Conservation (phyloP, 306 rosid genomes). For the Vigna angularis region DNA sequence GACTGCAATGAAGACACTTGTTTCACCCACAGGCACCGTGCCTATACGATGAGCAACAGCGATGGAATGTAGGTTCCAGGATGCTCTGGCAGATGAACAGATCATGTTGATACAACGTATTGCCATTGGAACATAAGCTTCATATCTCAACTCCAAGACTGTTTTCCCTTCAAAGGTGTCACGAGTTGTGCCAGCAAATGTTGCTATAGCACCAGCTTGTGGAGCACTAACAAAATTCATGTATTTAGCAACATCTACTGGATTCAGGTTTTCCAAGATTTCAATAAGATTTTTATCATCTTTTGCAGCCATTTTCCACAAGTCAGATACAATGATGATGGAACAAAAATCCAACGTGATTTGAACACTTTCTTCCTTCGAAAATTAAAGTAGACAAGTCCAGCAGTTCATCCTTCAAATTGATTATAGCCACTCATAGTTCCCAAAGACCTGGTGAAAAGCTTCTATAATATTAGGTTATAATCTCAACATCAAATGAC, state of each 20-base stretch:
- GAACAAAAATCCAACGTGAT: not conserved
- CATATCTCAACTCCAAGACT: conserved; percentile 82
- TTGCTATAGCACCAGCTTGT: conserved; percentile 88
- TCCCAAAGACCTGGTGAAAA: conserved; percentile 12
- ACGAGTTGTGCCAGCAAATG: conserved; percentile 90
- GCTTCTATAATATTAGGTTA: conserved; percentile 13
- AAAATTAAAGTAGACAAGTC: conserved; percentile 20
- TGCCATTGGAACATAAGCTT: conserved; percentile 93
- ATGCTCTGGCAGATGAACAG: conserved; percentile 75
- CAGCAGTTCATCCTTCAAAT: conserved; percentile 22
- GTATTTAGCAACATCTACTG: conserved; percentile 68
- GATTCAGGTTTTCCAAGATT: conserved; percentile 64
- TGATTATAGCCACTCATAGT: conserved; percentile 27
- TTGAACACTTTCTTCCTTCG: conserved; percentile 17
- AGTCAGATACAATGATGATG: not conserved
- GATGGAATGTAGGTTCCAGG: conserved; percentile 82
- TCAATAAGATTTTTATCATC: conserved; percentile 71
- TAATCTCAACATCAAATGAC: conserved; percentile 30
- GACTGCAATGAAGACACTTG: conserved; percentile 75
- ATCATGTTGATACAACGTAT: conserved; percentile 68
- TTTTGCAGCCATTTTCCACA: conserved; percentile 64
- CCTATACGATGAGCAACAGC: conserved; percentile 88
- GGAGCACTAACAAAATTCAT: conserved; percentile 75
- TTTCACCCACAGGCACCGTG: conserved; percentile 79
- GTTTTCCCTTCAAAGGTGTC: conserved; percentile 82